Conservation (phyloP, 2,329 filamentous ascomycete genomes). For the Penicillium rolfsii region DNA sequence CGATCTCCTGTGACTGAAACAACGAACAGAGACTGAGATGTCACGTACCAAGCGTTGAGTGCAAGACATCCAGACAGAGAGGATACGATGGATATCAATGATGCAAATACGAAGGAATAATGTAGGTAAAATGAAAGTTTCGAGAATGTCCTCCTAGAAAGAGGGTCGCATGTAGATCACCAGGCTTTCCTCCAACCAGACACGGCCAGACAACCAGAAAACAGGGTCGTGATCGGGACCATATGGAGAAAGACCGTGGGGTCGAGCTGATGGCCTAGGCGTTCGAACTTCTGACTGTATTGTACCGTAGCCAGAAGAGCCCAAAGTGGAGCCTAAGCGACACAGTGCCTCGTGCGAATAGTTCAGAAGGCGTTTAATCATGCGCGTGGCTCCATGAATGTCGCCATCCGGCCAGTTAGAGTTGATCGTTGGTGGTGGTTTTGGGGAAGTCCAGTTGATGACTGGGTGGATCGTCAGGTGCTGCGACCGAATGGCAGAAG, state of each 20-base stretch:
- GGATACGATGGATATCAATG: neutral
- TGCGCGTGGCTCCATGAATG: constrained; percentile 2
- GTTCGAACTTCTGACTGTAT: neutral
- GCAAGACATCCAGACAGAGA: neutral
- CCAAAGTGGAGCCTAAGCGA: constrained; percentile 6
- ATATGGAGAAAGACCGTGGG: neutral
- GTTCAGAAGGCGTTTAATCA: constrained; percentile 6
- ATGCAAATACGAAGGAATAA: neutral
- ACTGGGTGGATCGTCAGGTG: constrained; percentile 8
- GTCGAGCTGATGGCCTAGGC: constrained; percentile 5
- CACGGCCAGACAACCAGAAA: neutral
- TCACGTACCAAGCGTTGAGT: neutral
- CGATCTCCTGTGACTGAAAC: neutral
- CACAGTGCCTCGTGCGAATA: constrained; percentile 1
- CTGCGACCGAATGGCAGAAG: constrained; percentile 1
- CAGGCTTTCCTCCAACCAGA: neutral
- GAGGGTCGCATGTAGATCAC: constrained; percentile 8
- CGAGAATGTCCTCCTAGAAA: neutral
- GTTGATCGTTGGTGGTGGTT: neutral
- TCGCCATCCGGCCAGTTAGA: neutral
- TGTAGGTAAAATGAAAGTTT: neutral
- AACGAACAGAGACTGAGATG: neutral
- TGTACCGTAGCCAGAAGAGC: constrained; percentile 4
- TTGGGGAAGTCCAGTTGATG: neutral
- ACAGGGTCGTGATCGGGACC: constrained; percentile 1